A percentile compares a stretch with the other conserved stretches of the same genome.
These are phyloP conservation scores for Omphalotus guepiniiformis DNA, from an alignment of 768 basidiomycete genomes.

Conservation along the genomic window DNA sequence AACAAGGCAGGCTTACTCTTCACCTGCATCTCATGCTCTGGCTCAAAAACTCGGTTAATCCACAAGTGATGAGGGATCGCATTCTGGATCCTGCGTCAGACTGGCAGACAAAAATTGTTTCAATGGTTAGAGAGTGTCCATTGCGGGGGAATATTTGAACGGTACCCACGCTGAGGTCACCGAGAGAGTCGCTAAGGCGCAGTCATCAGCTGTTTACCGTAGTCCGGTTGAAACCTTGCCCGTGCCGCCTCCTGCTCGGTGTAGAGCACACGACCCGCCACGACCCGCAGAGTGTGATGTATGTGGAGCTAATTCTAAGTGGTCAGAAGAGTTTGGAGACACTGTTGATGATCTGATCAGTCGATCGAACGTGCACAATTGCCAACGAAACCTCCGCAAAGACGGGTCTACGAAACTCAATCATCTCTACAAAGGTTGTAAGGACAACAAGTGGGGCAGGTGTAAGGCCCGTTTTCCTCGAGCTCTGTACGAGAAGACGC, in stretches of 20 bases:
- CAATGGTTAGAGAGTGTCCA: constrained; percentile 1
- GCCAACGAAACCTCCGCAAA: neutral
- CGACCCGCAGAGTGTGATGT: constrained; percentile 5
- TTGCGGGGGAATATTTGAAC: constrained; percentile 25
- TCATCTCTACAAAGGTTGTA: neutral
- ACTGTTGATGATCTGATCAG: neutral
- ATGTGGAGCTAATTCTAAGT: neutral
- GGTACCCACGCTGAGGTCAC: constrained; percentile 17
- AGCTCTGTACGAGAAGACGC: neutral
- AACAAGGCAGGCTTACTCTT: constrained; percentile 18
- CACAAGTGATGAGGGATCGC: constrained; percentile 4
- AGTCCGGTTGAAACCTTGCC: constrained; percentile 23
- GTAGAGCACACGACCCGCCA: constrained; percentile 1
- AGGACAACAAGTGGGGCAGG: neutral
- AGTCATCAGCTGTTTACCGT: constrained; percentile 1
- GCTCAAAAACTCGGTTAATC: constrained; percentile 7
- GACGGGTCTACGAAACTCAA: neutral
- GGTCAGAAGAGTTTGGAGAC: neutral
- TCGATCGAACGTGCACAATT: neutral
- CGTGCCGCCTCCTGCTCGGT: constrained; percentile 14
- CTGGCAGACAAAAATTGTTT: neutral
- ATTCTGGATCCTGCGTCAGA: neutral
- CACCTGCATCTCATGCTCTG: constrained; percentile 21
- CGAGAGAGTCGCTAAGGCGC: neutral
- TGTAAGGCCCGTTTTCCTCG: neutral